Evolutionary conservation across 164 flowering plant genomes (phyloP).

Genomic region (Aristolochia californica): DNA sequence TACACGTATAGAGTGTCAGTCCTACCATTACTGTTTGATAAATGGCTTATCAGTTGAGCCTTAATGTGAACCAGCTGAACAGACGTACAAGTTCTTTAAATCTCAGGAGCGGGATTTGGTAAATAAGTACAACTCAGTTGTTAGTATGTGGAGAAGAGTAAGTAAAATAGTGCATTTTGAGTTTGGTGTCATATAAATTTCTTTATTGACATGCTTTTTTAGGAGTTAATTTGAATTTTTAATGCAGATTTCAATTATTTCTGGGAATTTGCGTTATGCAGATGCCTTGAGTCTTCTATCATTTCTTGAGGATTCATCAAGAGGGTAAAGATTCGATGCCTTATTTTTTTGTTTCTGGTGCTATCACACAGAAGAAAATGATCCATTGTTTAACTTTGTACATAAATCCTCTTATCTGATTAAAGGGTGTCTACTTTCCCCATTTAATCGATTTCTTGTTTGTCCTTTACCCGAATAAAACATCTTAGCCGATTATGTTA

Average conservation of each 20-base stretch:
- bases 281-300: conserved; percentile 68
- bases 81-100: conserved; percentile 61
- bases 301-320: conserved; percentile 69
- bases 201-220: background rate
- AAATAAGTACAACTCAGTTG: conserved; percentile 71
- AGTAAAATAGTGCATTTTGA: conserved; percentile 19
- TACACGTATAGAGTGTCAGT: too few species aligned
- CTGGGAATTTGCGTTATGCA: conserved; percentile 71
- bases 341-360: too few species aligned
- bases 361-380: too few species aligned
- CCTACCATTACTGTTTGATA: too few species aligned
- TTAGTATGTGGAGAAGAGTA: conserved; percentile 91
- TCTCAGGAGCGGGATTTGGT: conserved; percentile 67
- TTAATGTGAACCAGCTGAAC: conserved; percentile 62
- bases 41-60: conserved; percentile 8
- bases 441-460: background rate
- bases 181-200: background rate
- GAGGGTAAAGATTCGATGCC: conserved; percentile 41
- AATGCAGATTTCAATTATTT: conserved; percentile 63
- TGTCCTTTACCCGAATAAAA: background rate
- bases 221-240: background rate
- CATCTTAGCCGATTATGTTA: background rate
- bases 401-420: conserved; percentile 3
- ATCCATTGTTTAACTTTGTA: too few species aligned
- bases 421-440: background rate